Evolutionary conservation across 2,329 filamentous ascomycete genomes (phyloP), one percentile per base, ranked within the genome.

Genomic region (Colletotrichum sp.): DNA sequence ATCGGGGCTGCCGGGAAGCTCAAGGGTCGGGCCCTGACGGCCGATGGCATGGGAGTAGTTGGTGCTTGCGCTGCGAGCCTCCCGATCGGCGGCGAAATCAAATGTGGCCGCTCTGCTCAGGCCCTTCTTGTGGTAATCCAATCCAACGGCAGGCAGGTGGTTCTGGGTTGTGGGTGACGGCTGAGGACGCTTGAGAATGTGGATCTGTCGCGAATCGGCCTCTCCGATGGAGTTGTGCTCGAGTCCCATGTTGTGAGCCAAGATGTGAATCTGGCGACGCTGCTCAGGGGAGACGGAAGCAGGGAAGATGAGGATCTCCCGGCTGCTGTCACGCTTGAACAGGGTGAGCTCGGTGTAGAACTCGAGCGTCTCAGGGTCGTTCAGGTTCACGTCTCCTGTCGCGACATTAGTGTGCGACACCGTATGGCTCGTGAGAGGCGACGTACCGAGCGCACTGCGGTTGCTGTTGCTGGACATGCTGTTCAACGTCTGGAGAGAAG

Each of bases 21-120:
- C 95, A 48, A 99, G 89, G n/a, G 96, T 96, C 34, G 95, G 95
- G 32, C 94, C 93, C 79, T 96, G 95, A 78, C 96, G 93, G 26
- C 95, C 93, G 75, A 98, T 90, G 3, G 94, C 91, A 80, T 93
- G 93, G 78, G 84, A 81, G 79, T 96, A 96, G 78, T 94, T 94
- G 78, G 91, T 92, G 65, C 89, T 89, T 24, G 93, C 93, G 36
- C 87, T 87, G 24, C 90, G 86, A 26, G 94, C 93, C 77, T 94
- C 94, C 70, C 95, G 91, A 68, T 95, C 92, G 77, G 96, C 94
- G 78, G 95, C 96, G 84, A 99, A 99, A 84, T 99, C 97, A 79
- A 98, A 98, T 3, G 97, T 99, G n/a, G 97, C 97, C 18, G 97
- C 96, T 77, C 97, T 94, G 86, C 96, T 98, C 43, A 99, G 88